These are phyloP conservation scores for Lachnellula occidentalis DNA, from an alignment of 2,329 filamentous ascomycete genomes.

Conservation along the genomic window DNA sequence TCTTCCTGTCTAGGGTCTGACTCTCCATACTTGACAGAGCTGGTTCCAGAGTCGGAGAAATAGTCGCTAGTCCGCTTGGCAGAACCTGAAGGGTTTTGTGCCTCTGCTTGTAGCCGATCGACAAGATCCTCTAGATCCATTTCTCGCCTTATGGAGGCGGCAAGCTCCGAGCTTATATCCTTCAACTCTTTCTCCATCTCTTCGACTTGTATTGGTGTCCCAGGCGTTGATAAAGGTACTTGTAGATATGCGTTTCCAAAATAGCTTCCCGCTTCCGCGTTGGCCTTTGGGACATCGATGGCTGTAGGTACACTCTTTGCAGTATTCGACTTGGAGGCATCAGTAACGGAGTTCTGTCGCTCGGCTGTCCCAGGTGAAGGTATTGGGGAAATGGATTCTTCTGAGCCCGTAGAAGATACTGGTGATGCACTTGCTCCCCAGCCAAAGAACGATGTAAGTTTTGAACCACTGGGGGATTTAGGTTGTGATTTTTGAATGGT, in stretches of 20 bases:
- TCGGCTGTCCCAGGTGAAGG: conserved; percentile 46
- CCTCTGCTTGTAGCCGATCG: conserved; percentile 78
- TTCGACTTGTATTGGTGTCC: conserved; percentile 56
- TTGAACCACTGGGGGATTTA: conserved; percentile 44
- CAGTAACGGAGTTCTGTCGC: conserved; percentile 24
- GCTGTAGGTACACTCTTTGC: conserved; percentile 33
- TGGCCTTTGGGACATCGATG: conserved; percentile 31
- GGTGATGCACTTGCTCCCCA: conserved; percentile 54
- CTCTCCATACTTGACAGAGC: conserved; percentile 67
- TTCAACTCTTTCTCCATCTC: conserved; percentile 93
- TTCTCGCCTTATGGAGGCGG: conserved; percentile 86
- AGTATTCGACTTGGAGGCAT: conserved; percentile 20
- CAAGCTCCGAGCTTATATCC: conserved; percentile 88
- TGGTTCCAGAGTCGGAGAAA: conserved; percentile 92
- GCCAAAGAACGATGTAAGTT: conserved; percentile 61
- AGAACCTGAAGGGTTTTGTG: conserved; percentile 48
- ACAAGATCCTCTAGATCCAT: conserved; percentile 95
- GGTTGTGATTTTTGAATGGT: conserved; percentile 31
- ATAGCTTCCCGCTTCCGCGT: conserved; percentile 36
- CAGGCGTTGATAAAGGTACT: conserved; percentile 28
- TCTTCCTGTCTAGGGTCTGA: conserved; percentile 60
- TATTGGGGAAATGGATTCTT: conserved; percentile 49
- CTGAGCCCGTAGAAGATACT: conserved; percentile 55
- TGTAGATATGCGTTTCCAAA: conserved; percentile 28
- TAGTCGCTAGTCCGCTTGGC: conserved; percentile 88